Percentiles rank a stretch among this genome's conserved stretches.
Evolutionary conservation across 2,329 filamentous ascomycete species (phyloP).

Genomic region (Exophiala sp.): DNA sequence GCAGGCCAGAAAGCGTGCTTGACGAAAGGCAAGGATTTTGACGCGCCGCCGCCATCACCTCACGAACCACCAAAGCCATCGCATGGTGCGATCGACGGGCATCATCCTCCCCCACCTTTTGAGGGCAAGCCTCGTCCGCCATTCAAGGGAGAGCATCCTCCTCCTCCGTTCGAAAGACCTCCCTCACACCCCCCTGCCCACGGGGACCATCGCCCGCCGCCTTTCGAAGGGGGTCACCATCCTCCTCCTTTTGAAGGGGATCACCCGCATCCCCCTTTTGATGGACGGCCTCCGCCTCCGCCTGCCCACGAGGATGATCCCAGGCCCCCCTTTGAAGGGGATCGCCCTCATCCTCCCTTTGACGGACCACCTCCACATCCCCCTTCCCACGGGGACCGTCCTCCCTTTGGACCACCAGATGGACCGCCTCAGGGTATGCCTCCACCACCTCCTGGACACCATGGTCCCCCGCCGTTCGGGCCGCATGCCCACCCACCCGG

Average conservation of each 20-base stretch:
- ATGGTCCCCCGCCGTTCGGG: conserved; percentile 9
- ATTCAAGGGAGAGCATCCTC: not conserved
- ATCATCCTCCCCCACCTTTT: not conserved
- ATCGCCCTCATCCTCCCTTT: not conserved
- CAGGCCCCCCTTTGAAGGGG: not conserved
- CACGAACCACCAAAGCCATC: not conserved
- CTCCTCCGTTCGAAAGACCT: not conserved
- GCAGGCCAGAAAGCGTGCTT: conserved; percentile 14
- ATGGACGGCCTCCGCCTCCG: no score
- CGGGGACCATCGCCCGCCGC: not conserved
- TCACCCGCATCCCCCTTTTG: not conserved
- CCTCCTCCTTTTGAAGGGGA: not conserved
- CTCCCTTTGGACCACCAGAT: conserved; percentile 6
- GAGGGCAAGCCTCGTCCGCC: not conserved
- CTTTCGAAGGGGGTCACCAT: not conserved
- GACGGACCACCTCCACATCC: no score
- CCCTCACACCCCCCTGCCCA: not conserved
- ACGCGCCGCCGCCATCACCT: not conserved
- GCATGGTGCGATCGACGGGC: not conserved
- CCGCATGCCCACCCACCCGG: conserved; percentile 1
- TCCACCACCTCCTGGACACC: conserved; percentile 1
- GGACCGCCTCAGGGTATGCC: not conserved
- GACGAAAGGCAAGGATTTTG: not conserved
- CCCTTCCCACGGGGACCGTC: not conserved
- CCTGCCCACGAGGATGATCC: no score